These are phyloP conservation scores for Trametes sanguinea DNA, from an alignment of 768 basidiomycete species.

Conservation along the genomic window DNA sequence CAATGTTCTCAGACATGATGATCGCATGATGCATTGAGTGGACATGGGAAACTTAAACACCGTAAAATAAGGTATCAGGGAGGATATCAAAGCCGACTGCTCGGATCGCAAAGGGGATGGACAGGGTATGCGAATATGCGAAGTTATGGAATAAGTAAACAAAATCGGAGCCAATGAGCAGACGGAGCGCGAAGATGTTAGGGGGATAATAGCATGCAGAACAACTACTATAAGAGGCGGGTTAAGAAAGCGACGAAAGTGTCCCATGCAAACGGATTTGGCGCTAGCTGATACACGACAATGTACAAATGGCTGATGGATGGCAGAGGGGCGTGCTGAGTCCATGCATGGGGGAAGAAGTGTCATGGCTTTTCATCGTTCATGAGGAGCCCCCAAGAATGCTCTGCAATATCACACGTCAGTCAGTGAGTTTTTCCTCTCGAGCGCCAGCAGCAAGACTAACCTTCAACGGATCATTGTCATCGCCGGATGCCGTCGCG, in stretches of 20 bases:
- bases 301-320: background rate
- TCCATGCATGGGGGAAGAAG: background rate
- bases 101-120: background rate
- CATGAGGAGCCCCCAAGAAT: background rate
- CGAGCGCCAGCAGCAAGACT: background rate
- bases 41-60: background rate
- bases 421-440: background rate
- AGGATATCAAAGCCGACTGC: background rate
- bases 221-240: background rate
- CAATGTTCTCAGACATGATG: background rate
- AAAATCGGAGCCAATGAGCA: background rate
- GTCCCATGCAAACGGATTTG: background rate
- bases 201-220: background rate
- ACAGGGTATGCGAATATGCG: constrained; percentile 3
- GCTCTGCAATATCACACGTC: background rate
- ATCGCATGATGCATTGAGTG: background rate
- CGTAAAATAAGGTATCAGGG: constrained; percentile 1
- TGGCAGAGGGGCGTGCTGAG: background rate
- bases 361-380: background rate
- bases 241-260: background rate
- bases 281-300: background rate
- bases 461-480: background rate
- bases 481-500: background rate
- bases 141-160: background rate
- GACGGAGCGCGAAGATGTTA: background rate